Evolutionary conservation across 208 protist species (phyloP), one percentile per base, ranked within the genome.

Genomic region (Strigomonas culicis): DNA sequence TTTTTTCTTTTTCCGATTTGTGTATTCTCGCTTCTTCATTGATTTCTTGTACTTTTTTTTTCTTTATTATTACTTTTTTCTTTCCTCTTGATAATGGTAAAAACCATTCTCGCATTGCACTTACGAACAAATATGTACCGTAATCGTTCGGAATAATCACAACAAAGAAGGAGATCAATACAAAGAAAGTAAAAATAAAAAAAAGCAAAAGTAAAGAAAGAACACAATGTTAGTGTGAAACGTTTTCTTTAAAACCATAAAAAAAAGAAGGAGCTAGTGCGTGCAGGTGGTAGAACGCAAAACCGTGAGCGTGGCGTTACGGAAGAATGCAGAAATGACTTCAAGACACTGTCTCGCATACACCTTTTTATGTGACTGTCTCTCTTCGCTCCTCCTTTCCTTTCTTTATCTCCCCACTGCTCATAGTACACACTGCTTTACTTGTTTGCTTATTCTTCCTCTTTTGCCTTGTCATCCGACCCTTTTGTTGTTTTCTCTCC

Each of bases 31-130:
- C 21, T 60, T 2, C 31, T 58, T 66, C 4, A 63, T 6, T 50
- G 17, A 41, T 43, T 70, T 53, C 44, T 62, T 66, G 39, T n/a
- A 50, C 24, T 64, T 64, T 43, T 36, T 53, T 55, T 46, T 55
- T 53, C 52, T 32, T 19, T 34, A 53, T 43, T 63, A 6, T 46
- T 68, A 25, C 22, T 47, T 60, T 61, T 11, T 56, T 57, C n/a
- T 51, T 6, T 67, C 34, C 27, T 15, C 56, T n/a, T 32, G 62
- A 19, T 51, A 15, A 59, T 43, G 10, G 17, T 24, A 62, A 62
- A 62, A 43, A 44, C 15, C 4, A 46, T 36, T 27, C 17, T 56
- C 19, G 27, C 50, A 11, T 56, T 56, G 50, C 2, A n/a, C 10
- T 3, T 25, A 36, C 25, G 3, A 17, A 56, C 3, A 27, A 56